These are phyloP conservation scores for Macrotyloma uniflorum DNA, from an alignment of 306 rosid genomes.

Conservation along the genomic window DNA sequence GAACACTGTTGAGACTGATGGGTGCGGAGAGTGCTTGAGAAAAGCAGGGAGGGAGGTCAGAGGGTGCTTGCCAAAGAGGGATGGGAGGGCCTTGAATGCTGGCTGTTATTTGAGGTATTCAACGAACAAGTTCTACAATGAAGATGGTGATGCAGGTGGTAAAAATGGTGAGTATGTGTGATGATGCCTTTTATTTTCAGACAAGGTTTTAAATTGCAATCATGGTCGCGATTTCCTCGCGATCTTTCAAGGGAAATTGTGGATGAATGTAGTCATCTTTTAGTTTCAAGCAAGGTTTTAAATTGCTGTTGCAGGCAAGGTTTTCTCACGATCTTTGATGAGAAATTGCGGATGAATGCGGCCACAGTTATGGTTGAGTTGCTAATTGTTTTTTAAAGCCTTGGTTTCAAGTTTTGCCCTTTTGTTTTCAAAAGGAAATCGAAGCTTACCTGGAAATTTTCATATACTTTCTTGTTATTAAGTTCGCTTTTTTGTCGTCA, in stretches of 20 bases:
- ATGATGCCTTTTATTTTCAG: background rate
- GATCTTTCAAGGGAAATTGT: background rate
- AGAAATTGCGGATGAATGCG: background rate
- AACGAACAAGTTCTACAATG: slow-evolving; percentile 55
- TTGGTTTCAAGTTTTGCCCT: background rate
- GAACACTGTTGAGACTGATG: slow-evolving; percentile 52
- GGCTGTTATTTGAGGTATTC: slow-evolving; percentile 91
- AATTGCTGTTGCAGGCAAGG: background rate
- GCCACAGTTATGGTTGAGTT: background rate
- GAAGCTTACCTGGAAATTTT: background rate
- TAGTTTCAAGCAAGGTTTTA: background rate
- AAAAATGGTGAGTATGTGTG: slow-evolving; percentile 39
- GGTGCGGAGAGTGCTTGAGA: slow-evolving; percentile 64
- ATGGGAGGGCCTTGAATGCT: slow-evolving; percentile 78
- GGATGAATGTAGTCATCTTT: background rate
- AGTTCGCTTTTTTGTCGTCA: background rate
- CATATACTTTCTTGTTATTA: background rate
- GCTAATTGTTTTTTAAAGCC: background rate
- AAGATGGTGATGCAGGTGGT: slow-evolving; percentile 16
- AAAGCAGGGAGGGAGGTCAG: slow-evolving; percentile 52
- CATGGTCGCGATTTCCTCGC: background rate
- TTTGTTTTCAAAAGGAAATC: background rate
- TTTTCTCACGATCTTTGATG: background rate
- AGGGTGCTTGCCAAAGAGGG: slow-evolving; percentile 55
- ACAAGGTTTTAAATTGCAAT: background rate